Conservation (phyloP, 139 green algal species). For the Marvania coccoides region DNA sequence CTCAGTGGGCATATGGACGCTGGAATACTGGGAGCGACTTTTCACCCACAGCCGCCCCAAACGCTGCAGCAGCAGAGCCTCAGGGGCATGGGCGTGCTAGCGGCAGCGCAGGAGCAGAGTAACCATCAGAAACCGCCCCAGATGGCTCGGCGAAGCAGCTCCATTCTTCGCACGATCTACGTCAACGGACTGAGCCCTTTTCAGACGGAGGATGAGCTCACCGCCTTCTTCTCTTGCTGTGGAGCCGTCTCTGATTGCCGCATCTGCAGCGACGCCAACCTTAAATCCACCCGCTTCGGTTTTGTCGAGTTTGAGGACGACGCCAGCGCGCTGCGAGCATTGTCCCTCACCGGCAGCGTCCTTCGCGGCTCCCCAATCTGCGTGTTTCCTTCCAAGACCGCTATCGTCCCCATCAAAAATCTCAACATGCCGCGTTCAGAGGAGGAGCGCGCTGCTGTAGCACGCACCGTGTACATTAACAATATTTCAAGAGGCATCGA, state of each 20-base stretch:
- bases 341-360: conserved; percentile 45
- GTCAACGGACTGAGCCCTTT: too few relatives aligned
- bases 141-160: too few relatives aligned
- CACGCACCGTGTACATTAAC: conserved; percentile 82
- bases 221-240: conserved; percentile 55
- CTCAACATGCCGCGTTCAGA: conserved; percentile 42
- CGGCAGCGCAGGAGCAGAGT: too few relatives aligned
- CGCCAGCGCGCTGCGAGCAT: too few relatives aligned
- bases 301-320: conserved; percentile 86
- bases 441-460: conserved; percentile 54
- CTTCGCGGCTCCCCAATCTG: conserved; percentile 67
- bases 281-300: conserved; percentile 79
- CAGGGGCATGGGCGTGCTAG: too few relatives aligned
- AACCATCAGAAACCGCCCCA: too few relatives aligned
- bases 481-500: conserved; percentile 86
- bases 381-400: conserved; percentile 75
- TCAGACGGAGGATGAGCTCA: conserved; percentile 67
- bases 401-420: conserved; percentile 93
- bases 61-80: too few relatives aligned
- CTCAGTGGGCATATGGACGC: too few relatives aligned
- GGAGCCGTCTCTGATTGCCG: conserved; percentile 79
- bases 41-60: too few relatives aligned
- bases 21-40: too few relatives aligned
- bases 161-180: too few relatives aligned
- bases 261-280: conserved; percentile 88